phyloP scores from a whole-genome alignment of 495 filamentous ascomycete species.

The Rusavskia elegans region DNA sequence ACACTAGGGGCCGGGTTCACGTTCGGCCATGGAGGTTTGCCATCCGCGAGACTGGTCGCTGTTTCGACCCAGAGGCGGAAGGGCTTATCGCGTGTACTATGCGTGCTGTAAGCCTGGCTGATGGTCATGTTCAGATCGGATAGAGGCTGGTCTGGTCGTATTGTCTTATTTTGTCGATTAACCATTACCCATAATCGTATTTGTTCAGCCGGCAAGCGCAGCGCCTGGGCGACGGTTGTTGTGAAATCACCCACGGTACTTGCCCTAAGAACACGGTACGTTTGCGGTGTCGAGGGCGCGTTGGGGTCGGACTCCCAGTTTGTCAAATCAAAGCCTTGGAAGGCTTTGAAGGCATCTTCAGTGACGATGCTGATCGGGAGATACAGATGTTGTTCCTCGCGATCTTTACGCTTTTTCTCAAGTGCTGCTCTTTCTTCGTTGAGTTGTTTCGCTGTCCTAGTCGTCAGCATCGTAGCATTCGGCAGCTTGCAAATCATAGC shows the following conservation, averaged over 20 bases:
- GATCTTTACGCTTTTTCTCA: conserved; percentile 65
- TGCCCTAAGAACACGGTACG: conserved; percentile 53
- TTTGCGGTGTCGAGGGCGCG: conserved; percentile 24
- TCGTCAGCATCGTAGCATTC: conserved; percentile 12
- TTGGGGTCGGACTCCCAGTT: conserved; percentile 49
- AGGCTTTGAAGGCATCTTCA: conserved; percentile 58
- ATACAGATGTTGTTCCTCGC: conserved; percentile 86
- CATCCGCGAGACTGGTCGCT: conserved; percentile 47
- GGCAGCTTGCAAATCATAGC: conserved; percentile 7
- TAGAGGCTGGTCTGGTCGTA: conserved; percentile 75
- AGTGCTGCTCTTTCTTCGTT: conserved; percentile 64
- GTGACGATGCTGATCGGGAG: conserved; percentile 67
- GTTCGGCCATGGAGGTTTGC: conserved; percentile 52
- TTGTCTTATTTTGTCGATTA: conserved; percentile 94
- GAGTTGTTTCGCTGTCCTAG: conserved; percentile 43
- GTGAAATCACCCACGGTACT: conserved; percentile 63
- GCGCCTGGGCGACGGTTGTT: conserved; percentile 48
- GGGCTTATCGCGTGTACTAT: conserved; percentile 50
- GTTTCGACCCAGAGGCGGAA: conserved; percentile 80
- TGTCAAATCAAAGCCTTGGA: conserved; percentile 76
- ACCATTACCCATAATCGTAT: conserved; percentile 94
- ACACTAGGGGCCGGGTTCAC: conserved; percentile 23
- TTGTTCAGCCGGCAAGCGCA: conserved; percentile 36
- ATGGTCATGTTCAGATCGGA: conserved; percentile 61
- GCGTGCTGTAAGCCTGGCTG: conserved; percentile 60